These are phyloP conservation scores for Suillus placidus DNA, from an alignment of 768 basidiomycete genomes.

Conservation along the genomic window DNA sequence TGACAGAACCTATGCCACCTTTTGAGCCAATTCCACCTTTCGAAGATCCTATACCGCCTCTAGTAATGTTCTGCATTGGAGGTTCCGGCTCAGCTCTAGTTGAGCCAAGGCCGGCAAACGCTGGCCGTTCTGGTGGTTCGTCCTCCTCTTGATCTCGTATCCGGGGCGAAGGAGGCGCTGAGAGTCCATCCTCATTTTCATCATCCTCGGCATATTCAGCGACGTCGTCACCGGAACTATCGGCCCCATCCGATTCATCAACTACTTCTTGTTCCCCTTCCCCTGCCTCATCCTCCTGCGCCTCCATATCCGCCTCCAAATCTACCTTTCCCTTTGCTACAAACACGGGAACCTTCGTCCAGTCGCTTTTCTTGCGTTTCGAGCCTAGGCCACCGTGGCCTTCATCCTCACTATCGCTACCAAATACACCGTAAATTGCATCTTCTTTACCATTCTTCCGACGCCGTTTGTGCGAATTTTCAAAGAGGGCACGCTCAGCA, in stretches of 20 bases:
- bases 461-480: slow-evolving; percentile 78
- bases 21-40: slow-evolving; percentile 25
- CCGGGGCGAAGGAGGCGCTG: slow-evolving; percentile 60
- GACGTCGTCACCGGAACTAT: slow-evolving; percentile 31
- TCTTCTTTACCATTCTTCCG: slow-evolving; percentile 70
- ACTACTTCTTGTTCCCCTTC: slow-evolving; percentile 38
- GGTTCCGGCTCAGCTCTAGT: slow-evolving; percentile 1
- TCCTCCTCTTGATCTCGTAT: slow-evolving; percentile 53
- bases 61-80: slow-evolving; percentile 23
- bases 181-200: slow-evolving; percentile 48
- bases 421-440: slow-evolving; percentile 77
- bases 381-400: slow-evolving; percentile 32
- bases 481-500: slow-evolving; percentile 76
- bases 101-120: slow-evolving; percentile 49
- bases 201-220: slow-evolving; percentile 40
- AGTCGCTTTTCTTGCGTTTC: slow-evolving; percentile 54
- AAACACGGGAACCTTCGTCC: slow-evolving; percentile 80
- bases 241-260: slow-evolving; percentile 25
- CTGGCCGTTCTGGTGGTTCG: slow-evolving; percentile 37
- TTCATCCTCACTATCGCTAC: slow-evolving; percentile 70
- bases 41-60: slow-evolving; percentile 36
- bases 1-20: slow-evolving; percentile 36
- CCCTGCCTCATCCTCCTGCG: slow-evolving; percentile 39
- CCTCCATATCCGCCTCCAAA: slow-evolving; percentile 44
- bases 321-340: slow-evolving; percentile 56